phyloP scores from a whole-genome alignment of 106 monocot genomes.

The Dendrobium huoshanense region DNA sequence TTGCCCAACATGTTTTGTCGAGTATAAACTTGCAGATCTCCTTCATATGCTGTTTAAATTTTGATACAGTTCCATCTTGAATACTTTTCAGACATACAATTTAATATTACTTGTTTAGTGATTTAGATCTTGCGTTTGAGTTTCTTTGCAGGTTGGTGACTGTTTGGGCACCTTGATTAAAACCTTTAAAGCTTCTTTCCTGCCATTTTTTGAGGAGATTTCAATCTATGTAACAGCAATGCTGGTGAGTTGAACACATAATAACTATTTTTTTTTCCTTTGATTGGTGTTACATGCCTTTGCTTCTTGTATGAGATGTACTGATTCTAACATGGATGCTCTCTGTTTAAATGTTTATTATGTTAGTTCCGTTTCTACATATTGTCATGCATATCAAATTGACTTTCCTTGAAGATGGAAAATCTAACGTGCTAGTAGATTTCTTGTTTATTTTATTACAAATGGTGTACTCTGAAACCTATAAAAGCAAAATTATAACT shows the following conservation, averaged over 20 bases:
- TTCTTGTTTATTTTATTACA: background rate
- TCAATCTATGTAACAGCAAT: slow-evolving; percentile 84
- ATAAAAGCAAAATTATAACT: background rate
- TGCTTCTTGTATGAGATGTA: background rate
- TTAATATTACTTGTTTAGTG: background rate
- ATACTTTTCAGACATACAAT: background rate
- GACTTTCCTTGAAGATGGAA: background rate
- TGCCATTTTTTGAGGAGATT: slow-evolving; percentile 96
- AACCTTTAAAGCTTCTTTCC: slow-evolving; percentile 78
- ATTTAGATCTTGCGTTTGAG: background rate
- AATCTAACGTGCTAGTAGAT: background rate
- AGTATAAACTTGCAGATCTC: no score
- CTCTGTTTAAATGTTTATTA: background rate
- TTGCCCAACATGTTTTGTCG: no score
- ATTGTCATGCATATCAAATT: background rate
- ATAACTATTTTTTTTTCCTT: background rate
- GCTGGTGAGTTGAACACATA: slow-evolving; percentile 56
- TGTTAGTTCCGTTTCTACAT: background rate
- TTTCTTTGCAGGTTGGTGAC: slow-evolving; percentile 65
- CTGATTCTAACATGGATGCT: background rate
- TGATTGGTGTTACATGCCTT: background rate
- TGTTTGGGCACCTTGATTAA: slow-evolving; percentile 87
- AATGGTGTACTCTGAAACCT: background rate
- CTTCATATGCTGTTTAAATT: background rate
- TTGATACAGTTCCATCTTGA: background rate